phyloP scores from a whole-genome alignment of 164 flowering plant species.

The Vitis rotundifolia region DNA sequence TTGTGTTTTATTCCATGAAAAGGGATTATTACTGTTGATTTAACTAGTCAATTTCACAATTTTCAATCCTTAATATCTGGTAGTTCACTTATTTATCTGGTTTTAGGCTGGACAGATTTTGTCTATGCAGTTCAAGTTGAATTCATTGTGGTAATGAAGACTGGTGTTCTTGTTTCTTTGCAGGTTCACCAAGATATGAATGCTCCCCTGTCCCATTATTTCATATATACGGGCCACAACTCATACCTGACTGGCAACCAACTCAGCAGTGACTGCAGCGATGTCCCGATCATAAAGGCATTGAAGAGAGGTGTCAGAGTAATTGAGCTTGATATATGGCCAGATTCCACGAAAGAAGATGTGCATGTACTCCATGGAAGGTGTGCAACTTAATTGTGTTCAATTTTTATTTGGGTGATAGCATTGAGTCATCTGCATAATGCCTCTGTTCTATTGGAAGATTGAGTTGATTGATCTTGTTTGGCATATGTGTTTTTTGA shows the following conservation, averaged over 20 bases:
- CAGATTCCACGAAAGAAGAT: constrained; percentile 35
- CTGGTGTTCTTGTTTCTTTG: neutral
- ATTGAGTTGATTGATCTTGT: no score
- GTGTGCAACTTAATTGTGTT: constrained; percentile 18
- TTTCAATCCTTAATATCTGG: no score
- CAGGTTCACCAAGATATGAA: constrained; percentile 56
- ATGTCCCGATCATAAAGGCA: constrained; percentile 46
- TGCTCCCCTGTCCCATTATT: constrained; percentile 52
- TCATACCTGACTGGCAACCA: constrained; percentile 58
- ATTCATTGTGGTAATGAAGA: no score
- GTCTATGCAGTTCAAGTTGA: no score
- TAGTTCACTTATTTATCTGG: no score
- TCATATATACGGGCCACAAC: constrained; percentile 51
- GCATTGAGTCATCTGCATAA: neutral
- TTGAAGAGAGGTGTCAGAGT: constrained; percentile 46
- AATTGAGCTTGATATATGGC: constrained; percentile 57
- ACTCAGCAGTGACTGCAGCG: constrained; percentile 46
- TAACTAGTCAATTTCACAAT: no score
- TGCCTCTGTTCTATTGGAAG: neutral
- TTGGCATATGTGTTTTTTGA: neutral
- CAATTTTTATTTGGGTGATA: neutral
- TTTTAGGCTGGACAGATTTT: no score
- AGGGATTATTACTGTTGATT: no score
- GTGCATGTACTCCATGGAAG: constrained; percentile 54
- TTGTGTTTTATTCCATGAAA: no score